A percentile compares a stretch with the other conserved stretches of the same genome.
Evolutionary conservation across 225 moss, liverwort and hornwort species (phyloP).

Genomic region (Neckera pumila): DNA sequence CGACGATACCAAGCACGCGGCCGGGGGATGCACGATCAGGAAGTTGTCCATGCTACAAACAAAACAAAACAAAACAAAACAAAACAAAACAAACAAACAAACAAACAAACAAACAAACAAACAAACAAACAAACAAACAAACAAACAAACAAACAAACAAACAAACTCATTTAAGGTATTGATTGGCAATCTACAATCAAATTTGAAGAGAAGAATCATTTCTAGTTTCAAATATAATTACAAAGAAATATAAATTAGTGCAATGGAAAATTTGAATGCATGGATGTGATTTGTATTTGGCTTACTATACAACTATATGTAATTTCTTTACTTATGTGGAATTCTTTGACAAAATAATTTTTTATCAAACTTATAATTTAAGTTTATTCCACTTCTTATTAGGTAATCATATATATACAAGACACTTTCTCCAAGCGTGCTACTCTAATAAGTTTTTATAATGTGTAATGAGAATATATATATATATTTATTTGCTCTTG

Average conservation of each 20-base stretch:
- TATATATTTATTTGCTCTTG: no score
- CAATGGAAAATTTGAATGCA: background rate
- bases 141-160: no score
- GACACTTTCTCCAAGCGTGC: fast-evolving
- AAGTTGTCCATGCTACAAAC: no score
- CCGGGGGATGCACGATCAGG: no score
- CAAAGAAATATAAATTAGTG: background rate
- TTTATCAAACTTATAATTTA: background rate
- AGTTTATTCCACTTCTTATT: background rate
- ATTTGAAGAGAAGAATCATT: background rate
- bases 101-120: no score
- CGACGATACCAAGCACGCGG: no score
- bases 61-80: no score
- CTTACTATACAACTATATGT: background rate
- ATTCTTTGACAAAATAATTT: background rate
- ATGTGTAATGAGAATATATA: background rate
- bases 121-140: no score
- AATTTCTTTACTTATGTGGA: background rate
- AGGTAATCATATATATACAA: background rate
- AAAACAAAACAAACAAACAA: no score
- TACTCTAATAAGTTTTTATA: background rate
- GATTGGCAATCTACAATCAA: background rate
- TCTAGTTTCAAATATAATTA: background rate
- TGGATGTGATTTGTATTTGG: background rate
- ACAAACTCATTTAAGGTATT: no score